Conservation (phyloP, 768 basidiomycete genomes). For the Fomitopsis serialis region DNA sequence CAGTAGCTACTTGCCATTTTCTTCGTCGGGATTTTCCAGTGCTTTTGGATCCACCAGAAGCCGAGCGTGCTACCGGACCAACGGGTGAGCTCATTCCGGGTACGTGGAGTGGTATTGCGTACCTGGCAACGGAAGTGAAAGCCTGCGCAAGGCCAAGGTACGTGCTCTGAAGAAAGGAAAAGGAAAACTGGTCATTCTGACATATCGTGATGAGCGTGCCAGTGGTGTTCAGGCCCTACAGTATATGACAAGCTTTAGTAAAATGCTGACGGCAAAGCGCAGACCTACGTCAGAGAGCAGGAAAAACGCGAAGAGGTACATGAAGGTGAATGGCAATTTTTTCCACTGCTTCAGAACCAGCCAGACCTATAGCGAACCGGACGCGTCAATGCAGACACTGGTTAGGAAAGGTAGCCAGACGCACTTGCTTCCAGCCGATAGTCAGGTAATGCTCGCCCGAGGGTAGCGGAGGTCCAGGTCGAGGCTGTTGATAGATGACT, state of each 20-base stretch:
- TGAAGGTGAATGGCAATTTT: slow-evolving; percentile 75
- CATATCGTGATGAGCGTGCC: slow-evolving; percentile 70
- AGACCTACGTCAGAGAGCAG: slow-evolving; percentile 65
- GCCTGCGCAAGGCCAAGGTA: slow-evolving; percentile 76
- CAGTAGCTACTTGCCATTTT: slow-evolving; percentile 51
- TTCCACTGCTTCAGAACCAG: slow-evolving; percentile 68
- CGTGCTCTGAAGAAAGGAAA: slow-evolving; percentile 80
- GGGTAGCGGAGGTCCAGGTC: slow-evolving; percentile 73
- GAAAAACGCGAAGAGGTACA: slow-evolving; percentile 73
- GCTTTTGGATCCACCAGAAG: slow-evolving; percentile 80
- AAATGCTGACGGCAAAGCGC: too few species aligned
- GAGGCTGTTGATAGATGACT: slow-evolving; percentile 85
- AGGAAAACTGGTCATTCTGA: slow-evolving; percentile 76
- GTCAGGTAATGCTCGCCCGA: slow-evolving; percentile 73
- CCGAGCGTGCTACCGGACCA: slow-evolving; percentile 52
- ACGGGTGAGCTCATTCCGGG: too few species aligned
- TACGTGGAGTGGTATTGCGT: neutral
- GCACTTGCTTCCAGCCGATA: slow-evolving; percentile 84
- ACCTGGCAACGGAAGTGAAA: slow-evolving; percentile 54
- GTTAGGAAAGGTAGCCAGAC: too few species aligned
- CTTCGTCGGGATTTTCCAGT: slow-evolving; percentile 78
- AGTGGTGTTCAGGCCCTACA: slow-evolving; percentile 75
- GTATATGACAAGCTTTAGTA: too few species aligned
- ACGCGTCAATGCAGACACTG: neutral
- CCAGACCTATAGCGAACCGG: slow-evolving; percentile 53